Conservation (phyloP, 352 stramenopile genomes). For the Phytopythium vexans region DNA sequence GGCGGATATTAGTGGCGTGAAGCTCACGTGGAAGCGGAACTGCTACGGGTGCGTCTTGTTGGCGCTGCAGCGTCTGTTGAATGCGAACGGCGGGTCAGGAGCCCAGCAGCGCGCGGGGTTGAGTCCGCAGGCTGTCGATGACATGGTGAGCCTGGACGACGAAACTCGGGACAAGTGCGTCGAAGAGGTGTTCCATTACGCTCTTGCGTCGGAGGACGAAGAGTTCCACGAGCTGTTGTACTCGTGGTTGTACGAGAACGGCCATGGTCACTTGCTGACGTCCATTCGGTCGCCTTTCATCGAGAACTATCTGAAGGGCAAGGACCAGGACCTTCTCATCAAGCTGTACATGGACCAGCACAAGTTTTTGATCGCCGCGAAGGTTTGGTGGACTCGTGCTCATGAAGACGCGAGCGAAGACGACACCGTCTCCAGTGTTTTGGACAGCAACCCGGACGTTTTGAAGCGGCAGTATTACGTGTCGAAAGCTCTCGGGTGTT, state of each 20-base stretch:
- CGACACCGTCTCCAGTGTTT: conserved; percentile 29
- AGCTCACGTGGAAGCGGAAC: conserved; percentile 65
- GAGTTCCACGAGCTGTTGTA: conserved; percentile 80
- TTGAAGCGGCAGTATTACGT: conserved; percentile 83
- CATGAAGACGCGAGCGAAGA: conserved; percentile 53
- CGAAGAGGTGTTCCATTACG: conserved; percentile 74
- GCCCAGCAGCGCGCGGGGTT: conserved; percentile 15
- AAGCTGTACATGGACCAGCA: conserved; percentile 87
- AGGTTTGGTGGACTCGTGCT: conserved; percentile 79
- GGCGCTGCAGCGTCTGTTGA: conserved; percentile 54
- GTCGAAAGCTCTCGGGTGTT: conserved; percentile 67
- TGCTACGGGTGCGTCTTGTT: conserved; percentile 78
- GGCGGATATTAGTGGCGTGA: conserved; percentile 61
- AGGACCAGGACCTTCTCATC: conserved; percentile 82
- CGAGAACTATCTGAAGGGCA: conserved; percentile 80
- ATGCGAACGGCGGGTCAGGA: conserved; percentile 11
- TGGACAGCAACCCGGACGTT: conserved; percentile 68
- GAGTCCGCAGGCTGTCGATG: conserved; percentile 67
- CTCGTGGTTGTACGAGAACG: conserved; percentile 80
- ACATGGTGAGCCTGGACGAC: conserved; percentile 74
- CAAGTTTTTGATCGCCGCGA: conserved; percentile 79
- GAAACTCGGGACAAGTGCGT: conserved; percentile 59
- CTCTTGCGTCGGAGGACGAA: conserved; percentile 65
- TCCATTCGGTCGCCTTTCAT: conserved; percentile 73
- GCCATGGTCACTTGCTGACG: conserved; percentile 48